phyloP scores from a whole-genome alignment of 1,284 basidiomycete genomes.

The Naganishia cerealis region DNA sequence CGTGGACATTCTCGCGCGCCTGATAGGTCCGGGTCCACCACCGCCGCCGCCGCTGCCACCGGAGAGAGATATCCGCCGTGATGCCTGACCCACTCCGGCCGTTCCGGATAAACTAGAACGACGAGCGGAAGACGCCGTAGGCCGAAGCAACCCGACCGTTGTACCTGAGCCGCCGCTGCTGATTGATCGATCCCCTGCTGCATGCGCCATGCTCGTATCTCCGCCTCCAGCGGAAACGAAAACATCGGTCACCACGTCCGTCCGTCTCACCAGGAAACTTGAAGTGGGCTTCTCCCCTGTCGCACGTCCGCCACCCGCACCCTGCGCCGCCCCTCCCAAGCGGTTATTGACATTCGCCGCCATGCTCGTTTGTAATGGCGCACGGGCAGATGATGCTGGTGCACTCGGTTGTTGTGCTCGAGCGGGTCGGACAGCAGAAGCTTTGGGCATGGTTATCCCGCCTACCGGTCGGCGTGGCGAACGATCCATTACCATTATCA shows the following conservation, averaged over 20 bases:
- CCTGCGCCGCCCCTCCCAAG: too few species aligned
- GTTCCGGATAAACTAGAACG: constrained; percentile 11
- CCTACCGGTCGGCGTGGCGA: constrained; percentile 6
- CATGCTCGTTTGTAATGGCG: constrained; percentile 23
- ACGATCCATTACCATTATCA: constrained; percentile 10
- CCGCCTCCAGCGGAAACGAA: background rate
- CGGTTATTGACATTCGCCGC: constrained; percentile 12
- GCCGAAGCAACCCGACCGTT: constrained; percentile 1
- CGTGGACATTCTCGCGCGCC: constrained; percentile 6
- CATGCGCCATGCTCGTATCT: background rate
- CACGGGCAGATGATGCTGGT: background rate
- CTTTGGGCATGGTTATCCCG: constrained; percentile 12
- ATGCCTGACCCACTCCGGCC: background rate
- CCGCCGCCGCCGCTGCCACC: background rate
- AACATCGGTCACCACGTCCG: background rate
- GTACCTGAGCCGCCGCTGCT: background rate
- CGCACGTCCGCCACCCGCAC: background rate
- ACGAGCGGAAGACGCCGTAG: constrained; percentile 13
- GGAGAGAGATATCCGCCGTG: constrained; percentile 3
- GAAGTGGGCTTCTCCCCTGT: constrained; percentile 8
- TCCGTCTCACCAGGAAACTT: constrained; percentile 16
- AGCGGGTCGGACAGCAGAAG: constrained; percentile 15
- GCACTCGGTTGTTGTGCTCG: background rate
- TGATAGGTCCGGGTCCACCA: constrained; percentile 14
- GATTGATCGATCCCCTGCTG: background rate